phyloP scores from a whole-genome alignment of 176 grass and related monocot genomes.

The Rhynchospora breviuscula region DNA sequence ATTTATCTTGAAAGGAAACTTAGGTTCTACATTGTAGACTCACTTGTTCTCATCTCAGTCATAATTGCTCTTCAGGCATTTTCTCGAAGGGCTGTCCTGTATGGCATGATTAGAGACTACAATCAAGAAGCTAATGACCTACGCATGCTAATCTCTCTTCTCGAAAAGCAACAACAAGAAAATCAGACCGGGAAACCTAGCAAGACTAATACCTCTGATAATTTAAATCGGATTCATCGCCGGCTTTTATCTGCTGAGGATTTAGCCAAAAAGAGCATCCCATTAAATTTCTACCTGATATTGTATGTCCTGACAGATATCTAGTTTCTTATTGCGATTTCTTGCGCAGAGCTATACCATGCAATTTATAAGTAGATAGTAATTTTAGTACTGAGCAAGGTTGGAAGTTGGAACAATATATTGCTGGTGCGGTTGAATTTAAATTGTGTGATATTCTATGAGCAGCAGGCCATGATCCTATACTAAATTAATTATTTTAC shows the following conservation, averaged over 20 bases:
- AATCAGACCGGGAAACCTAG: slow-evolving; percentile 34
- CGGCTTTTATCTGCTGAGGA: slow-evolving; percentile 55
- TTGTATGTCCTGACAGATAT: slow-evolving; percentile 53
- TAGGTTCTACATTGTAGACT: not conserved
- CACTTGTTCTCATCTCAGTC: not conserved
- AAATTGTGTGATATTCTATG: not conserved
- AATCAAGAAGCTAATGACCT: slow-evolving; percentile 70
- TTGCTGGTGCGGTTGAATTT: not conserved
- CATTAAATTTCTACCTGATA: slow-evolving; percentile 75
- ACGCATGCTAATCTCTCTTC: slow-evolving; percentile 52
- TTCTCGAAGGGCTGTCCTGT: slow-evolving; percentile 82
- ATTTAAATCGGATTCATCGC: slow-evolving; percentile 46
- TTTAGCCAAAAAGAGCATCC: slow-evolving; percentile 46
- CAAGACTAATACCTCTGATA: slow-evolving; percentile 34
- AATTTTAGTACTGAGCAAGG: not conserved
- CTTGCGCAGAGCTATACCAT: slow-evolving; percentile 6
- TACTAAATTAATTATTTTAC: not conserved
- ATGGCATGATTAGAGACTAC: slow-evolving; percentile 78
- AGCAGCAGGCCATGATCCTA: not conserved
- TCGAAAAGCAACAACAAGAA: slow-evolving; percentile 63
- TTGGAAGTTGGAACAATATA: not conserved
- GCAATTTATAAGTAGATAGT: not conserved
- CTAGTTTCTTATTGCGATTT: not conserved
- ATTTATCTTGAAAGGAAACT: not conserved
- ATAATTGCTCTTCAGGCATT: slow-evolving; percentile 49